A percentile compares a stretch with the other conserved stretches of the same genome.
These are phyloP conservation scores for Eucalyptus paniculata DNA, from an alignment of 345 rosid species.

Conservation along the genomic window DNA sequence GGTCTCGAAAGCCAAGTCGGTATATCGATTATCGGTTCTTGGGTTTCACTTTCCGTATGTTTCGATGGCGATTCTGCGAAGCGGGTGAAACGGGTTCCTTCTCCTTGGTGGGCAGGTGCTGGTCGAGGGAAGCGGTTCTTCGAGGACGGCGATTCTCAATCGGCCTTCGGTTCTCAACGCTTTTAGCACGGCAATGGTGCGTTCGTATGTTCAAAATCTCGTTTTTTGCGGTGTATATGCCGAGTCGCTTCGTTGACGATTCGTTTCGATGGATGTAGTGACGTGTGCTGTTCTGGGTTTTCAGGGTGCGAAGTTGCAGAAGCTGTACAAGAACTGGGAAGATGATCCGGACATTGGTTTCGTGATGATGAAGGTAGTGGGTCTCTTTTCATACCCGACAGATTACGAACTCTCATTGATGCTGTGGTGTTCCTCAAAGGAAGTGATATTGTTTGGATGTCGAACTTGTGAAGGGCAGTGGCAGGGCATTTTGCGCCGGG, in stretches of 20 bases:
- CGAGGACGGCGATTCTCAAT: constrained; percentile 72
- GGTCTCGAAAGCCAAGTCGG: constrained; percentile 42
- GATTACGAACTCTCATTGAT: background rate
- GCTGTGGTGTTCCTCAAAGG: background rate
- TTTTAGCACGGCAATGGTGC: constrained; percentile 60
- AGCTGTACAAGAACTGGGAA: constrained; percentile 78
- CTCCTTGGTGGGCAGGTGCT: constrained; percentile 30
- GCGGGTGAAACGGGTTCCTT: background rate
- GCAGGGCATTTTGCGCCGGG: constrained; percentile 95
- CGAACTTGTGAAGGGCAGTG: constrained; percentile 62
- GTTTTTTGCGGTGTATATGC: background rate
- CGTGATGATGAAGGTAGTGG: constrained; percentile 63
- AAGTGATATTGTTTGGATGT: background rate
- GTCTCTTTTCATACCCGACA: background rate
- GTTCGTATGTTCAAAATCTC: background rate
- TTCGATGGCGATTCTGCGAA: background rate
- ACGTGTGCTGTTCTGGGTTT: background rate
- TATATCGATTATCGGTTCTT: background rate
- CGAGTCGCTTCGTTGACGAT: background rate
- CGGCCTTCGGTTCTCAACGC: constrained; percentile 84
- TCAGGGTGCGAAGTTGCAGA: constrained; percentile 52
- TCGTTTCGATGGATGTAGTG: background rate
- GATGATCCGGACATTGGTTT: constrained; percentile 68
- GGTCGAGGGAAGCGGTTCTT: constrained; percentile 57
- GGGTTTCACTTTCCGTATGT: background rate